Base-by-base conservation (phyloP, 2,329 filamentous ascomycete species). In the Pleurostoma richardsiae region DNA sequence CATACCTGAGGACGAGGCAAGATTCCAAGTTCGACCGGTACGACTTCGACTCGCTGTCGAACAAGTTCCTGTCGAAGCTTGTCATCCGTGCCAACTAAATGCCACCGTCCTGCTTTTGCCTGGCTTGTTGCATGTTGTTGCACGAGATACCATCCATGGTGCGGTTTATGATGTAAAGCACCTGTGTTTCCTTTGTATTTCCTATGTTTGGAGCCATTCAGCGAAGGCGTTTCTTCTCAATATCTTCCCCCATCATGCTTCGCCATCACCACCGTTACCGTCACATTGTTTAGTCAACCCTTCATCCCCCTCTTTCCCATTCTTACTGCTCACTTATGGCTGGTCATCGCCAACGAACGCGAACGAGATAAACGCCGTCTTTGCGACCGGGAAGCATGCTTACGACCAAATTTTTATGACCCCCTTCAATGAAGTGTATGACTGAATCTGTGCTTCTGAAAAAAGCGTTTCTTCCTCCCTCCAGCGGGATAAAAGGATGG, bases 11-110 rank as follows among this genome's bases (percentile, higher is more conserved):
- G 60, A 83, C 83, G 51, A 88, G 92, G 57, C 79, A 82, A 56
- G 83, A 85, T 49, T 82, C 86, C 60, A 89, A 86, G 68, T 97
- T 96, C 67, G 87, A 96, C 72, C 84, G 88, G 57, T 82, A 86
- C 59, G 89, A 97, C 73, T 97, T 96, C 64, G 92, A 97, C 73
- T 94, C 85, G 51, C 71, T 97, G 63, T 95, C 91, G 45, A 96
- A 96, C 77, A 97, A 96, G 76, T 96, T 97, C 75, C 73, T 96
- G 57, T 95, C 91, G 36, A 95, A 95, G 72, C 82, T 97, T 61
- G 91, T 96, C 65, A 96, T 96, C 67, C 90, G 92, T 59, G 88
- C 92, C 61, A 95, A 95, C 73, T 95, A 77, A 65, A 54, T 52
- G 50, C 49, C 55, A 52, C 33, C 33, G 8, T 19, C 19, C 19